Evolutionary conservation across 257 asterid genomes (phyloP).

Genomic region (Galeopsis tetrahit): DNA sequence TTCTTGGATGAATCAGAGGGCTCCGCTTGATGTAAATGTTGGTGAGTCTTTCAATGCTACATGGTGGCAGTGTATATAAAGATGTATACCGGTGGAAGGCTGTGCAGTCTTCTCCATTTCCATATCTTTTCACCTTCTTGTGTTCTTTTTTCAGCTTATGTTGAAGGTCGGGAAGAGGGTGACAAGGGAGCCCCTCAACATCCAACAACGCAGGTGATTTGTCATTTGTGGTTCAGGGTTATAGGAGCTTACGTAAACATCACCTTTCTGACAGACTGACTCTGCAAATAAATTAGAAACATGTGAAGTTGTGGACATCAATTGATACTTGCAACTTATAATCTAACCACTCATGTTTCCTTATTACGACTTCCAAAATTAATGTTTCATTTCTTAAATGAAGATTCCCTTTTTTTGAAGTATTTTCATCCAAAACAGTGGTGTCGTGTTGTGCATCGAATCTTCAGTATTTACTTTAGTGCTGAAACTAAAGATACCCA

Average conservation of each 20-base stretch:
- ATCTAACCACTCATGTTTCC: not conserved
- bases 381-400: not conserved
- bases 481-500: slow-evolving; percentile 9
- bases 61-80: slow-evolving; percentile 12
- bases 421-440: slow-evolving; percentile 10
- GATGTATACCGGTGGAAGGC: slow-evolving; percentile 20
- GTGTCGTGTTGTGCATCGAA: not conserved
- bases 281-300: not conserved
- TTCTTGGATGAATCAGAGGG: slow-evolving; percentile 81
- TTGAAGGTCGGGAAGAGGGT: slow-evolving; percentile 84
- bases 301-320: not conserved
- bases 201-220: slow-evolving; percentile 79
- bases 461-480: slow-evolving; percentile 13
- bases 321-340: not conserved
- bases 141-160: slow-evolving; percentile 63
- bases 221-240: slow-evolving; percentile 18
- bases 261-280: not conserved
- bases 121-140: not conserved
- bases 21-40: slow-evolving; percentile 89
- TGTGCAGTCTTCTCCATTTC: slow-evolving; percentile 19
- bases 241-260: not conserved
- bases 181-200: slow-evolving; percentile 76
- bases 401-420: not conserved
- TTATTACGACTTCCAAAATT: not conserved
- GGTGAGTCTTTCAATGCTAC: slow-evolving; percentile 54